Conservation (phyloP, 208 protist genomes). For the Crithidia mellificae region DNA sequence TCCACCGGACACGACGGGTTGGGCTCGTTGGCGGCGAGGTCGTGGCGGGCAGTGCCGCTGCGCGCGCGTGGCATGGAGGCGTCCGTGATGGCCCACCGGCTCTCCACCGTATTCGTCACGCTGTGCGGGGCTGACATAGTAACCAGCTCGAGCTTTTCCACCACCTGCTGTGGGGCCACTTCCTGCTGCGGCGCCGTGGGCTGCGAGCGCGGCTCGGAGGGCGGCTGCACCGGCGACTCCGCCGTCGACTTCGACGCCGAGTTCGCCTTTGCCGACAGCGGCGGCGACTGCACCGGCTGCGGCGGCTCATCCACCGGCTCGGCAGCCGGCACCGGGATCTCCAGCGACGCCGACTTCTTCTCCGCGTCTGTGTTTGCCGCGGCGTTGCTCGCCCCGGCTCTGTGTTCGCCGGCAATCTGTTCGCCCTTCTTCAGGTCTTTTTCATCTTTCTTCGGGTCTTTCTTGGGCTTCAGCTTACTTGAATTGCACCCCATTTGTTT, state of each 20-base stretch:
- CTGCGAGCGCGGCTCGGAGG: too few relatives aligned
- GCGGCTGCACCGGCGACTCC: neutral
- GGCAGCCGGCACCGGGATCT: slow-evolving; percentile 16
- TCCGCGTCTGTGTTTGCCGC: neutral
- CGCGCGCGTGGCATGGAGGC: neutral
- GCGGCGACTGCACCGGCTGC: neutral
- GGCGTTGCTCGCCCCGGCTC: neutral
- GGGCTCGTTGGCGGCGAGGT: neutral
- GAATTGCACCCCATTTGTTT: slow-evolving; percentile 44
- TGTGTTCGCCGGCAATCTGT: neutral
- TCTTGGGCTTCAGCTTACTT: slow-evolving; percentile 26
- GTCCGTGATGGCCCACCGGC: neutral
- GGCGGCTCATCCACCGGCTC: neutral
- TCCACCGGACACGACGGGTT: slow-evolving; percentile 18
- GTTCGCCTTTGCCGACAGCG: too few relatives aligned
- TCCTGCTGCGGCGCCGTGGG: too few relatives aligned
- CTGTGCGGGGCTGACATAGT: slow-evolving; percentile 2
- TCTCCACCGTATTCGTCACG: neutral
- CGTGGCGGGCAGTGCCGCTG: slow-evolving; percentile 6
- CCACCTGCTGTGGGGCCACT: neutral
- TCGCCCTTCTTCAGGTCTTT: slow-evolving; percentile 13
- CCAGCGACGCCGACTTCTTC: slow-evolving; percentile 14
- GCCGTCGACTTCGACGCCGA: neutral
- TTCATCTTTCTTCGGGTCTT: slow-evolving; percentile 16
- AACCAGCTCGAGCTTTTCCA: neutral